Conservation (phyloP, 352 stramenopile species). For the Phytopythium aichiense region DNA sequence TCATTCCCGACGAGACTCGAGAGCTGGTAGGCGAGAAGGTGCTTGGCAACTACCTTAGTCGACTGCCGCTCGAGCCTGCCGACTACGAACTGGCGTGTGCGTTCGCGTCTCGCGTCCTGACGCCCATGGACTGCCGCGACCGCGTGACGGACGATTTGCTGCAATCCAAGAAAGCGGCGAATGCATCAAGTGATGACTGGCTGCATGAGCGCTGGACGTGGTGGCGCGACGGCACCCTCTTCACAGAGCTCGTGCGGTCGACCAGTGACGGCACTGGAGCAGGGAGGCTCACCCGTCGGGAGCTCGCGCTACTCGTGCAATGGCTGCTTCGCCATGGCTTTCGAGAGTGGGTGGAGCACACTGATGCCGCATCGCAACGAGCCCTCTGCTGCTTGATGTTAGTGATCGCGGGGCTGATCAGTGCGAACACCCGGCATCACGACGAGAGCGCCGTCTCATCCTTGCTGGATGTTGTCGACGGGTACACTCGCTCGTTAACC, state of each 20-base stretch:
- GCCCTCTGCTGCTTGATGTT: background rate
- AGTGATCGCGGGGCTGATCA: background rate
- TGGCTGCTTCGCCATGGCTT: conserved; percentile 34
- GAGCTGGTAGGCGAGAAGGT: conserved; percentile 14
- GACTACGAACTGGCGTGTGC: conserved; percentile 14
- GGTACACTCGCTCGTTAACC: conserved; percentile 17
- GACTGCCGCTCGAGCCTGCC: conserved; percentile 19
- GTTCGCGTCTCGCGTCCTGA: conserved; percentile 24
- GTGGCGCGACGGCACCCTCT: conserved; percentile 28
- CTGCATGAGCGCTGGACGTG: conserved; percentile 18
- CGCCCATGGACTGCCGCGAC: conserved; percentile 19
- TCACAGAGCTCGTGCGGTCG: conserved; percentile 18
- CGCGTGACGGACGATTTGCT: conserved; percentile 15
- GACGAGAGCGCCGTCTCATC: conserved; percentile 20
- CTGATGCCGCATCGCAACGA: conserved; percentile 11
- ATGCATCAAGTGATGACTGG: background rate
- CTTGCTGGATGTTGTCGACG: conserved; percentile 30
- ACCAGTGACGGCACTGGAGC: conserved; percentile 3
- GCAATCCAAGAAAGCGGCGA: conserved; percentile 3
- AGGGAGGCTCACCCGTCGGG: conserved; percentile 14
- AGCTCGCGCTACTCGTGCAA: conserved; percentile 23
- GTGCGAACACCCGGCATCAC: conserved; percentile 8
- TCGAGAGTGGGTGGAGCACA: conserved; percentile 11
- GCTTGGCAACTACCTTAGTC: conserved; percentile 13
- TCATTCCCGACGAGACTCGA: conserved; percentile 8